Base-by-base conservation (phyloP, 2,329 filamentous ascomycete genomes). In the Scedosporium minutisporum region DNA sequence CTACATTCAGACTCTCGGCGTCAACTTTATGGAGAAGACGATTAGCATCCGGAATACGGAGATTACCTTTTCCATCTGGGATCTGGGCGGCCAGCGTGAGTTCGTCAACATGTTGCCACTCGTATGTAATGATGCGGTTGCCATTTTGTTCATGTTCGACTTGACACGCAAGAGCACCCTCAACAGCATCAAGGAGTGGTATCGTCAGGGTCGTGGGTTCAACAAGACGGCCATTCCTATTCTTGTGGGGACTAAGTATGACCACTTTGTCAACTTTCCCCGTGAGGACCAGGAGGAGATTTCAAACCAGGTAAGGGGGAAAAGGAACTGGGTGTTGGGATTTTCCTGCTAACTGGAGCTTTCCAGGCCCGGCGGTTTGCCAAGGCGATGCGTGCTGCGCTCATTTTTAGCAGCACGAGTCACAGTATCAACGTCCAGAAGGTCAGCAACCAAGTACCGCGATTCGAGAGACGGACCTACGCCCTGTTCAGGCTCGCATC, bases 11-110 rank as follows among this genome's bases (percentile, higher is more conserved):
- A 99, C 95, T 23, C 80, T 99, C 55, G 95, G 95, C 68, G 95
- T 99, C 76, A 99, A 99, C 76, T 99, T 99, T 77, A 99, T 99
- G 95, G 95, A 99, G 76, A 99, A 99, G 83, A 99, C 95, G 42
- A 99, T 99, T 73, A 96, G 91, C 66, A 99, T 99, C 76, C 90
- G 95, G 65, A 99, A 99, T 77, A 99, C 95, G 16, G 95, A 99
- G 77, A 99, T 99, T 75, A 99, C 95, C 53, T 99, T 99, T 78
- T 96, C 92, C 65, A 99, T 99, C 73, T 99, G 95, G 95, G 95
- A 99, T 80, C 78, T 99, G 62, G 95, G 95, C 69, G 95, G 95
- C 67, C 95, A 99, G 80, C 88, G 95, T 72, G 95, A 99, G 77
- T 99, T 99, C 72, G 95, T 99, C 77, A 99, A 99, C 80, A 99